Base-by-base conservation (phyloP, 2,329 filamentous ascomycete genomes). In the Beauveria pseudobassiana region DNA sequence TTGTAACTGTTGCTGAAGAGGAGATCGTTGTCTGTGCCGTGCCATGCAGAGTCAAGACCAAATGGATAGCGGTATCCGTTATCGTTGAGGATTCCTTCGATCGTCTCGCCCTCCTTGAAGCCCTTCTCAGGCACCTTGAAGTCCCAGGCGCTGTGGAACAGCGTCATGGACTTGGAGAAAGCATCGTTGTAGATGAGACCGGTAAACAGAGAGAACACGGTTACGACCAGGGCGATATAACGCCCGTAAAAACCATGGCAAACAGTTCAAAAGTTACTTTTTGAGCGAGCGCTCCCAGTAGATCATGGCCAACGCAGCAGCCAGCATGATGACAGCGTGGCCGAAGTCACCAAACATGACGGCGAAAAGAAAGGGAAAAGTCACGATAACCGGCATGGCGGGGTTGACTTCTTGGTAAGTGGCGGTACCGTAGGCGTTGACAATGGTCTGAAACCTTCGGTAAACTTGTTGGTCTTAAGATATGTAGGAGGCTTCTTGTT, bases 291-390 rank as follows among this genome's bases (percentile, higher is more conserved):
- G 93, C 77, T 99, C 95, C 82, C 88, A 98, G 78, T 96, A 91
- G 68, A 99, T 98, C 92, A 99, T 96, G 62, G 92, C 91, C 61
- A 87, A 71, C 16, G 95, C 90, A 62, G 91, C 90, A 61, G 85
- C 73, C 49, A 93, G 82, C 89, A 99, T 96, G 74, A 99, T 89
- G 66, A 88, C 75, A 67, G 93, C 95, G 72, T 99, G 95, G 57
- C 95, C 96, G 63, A 96, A 88, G 76, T 99, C 95, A 80, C 95
- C 96, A 73, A 99, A 99, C 95, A 99, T 99, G 84, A 99, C 95
- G 55, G 95, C 95, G 73, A 99, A 99, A 65, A 99, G 82, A 81
- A 99, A 99, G n/a, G 96, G 95, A 77, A 99, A 99, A 6, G 95
- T 99, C 65, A 99, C 88, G 67, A 98, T 92, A 57, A 96, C 95